A percentile compares a stretch with the other conserved stretches of the same genome.
Conservation (phyloP, 371 early-diverging fungal species). For the Thermomucor indicae-seudaticae region DNA sequence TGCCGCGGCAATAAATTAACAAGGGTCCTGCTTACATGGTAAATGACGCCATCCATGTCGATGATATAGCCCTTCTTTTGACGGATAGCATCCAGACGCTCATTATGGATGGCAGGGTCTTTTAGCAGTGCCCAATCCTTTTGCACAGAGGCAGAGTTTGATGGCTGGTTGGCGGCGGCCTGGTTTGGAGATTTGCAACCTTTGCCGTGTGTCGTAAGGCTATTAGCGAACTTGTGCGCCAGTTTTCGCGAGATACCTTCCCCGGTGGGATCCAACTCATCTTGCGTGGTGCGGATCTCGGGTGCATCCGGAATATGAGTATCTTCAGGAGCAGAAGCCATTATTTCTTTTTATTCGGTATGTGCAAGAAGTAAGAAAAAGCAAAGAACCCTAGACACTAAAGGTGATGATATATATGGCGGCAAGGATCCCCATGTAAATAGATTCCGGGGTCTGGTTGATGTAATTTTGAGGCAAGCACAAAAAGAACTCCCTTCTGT, state of each 20-base stretch:
- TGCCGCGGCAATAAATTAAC: neutral
- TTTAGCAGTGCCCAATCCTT: constrained; percentile 36
- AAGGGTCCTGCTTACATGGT: constrained; percentile 40
- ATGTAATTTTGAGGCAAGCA: no score
- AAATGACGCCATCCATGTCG: constrained; percentile 71
- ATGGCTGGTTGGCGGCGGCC: no score
- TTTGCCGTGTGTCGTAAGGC: neutral
- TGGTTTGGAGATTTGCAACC: no score
- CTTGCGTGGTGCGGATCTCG: constrained; percentile 17
- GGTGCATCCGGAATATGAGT: no score
- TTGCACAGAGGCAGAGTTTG: constrained; percentile 1
- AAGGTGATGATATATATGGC: no score
- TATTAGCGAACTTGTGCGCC: neutral
- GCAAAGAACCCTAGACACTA: no score
- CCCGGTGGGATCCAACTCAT: neutral
- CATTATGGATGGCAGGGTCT: constrained; percentile 36
- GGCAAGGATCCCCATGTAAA: no score
- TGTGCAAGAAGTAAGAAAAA: no score
- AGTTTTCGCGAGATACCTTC: neutral
- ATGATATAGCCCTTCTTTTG: constrained; percentile 58
- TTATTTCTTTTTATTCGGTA: no score
- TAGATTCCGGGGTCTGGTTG: no score
- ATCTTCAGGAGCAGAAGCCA: no score
- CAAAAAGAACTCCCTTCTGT: no score
- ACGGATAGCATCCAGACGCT: constrained; percentile 51